Evolutionary conservation across 148 eudicot genomes (phyloP), one percentile per base, ranked within the genome.

Genomic region (Diospyros lotus): DNA sequence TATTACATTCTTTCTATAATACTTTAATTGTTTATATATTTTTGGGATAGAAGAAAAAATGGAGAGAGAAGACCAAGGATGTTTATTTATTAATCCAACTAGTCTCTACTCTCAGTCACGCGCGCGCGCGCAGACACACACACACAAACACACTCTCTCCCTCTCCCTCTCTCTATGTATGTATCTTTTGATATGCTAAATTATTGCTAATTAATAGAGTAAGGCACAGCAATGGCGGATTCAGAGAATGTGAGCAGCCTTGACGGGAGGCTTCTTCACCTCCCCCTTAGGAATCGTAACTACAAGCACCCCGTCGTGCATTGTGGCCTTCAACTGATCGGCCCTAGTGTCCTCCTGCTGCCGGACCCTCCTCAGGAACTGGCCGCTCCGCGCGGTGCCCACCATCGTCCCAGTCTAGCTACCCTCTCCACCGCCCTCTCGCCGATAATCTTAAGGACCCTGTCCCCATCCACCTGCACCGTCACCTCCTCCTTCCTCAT

Each of bases 391-490:
- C 71, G 6, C 15, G 68, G 46, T 77, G 71, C 78, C 81, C 62
- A n/a, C 65, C 69, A 2, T 64, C 77, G 5, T 67, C 55, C 45
- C 44, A 61, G 72, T 81, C 28, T n/a, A n/a, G n/a, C 84, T 63
- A 63, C 75, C 45, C 52, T 73, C 75, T 68, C 78, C 5, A 63
- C 41, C 2, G 56, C 66, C 52, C 75, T 82, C 78, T 73, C 77
- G 50, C 85, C 85, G 11, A 72, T 73, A 2, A 85, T 71, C 78
- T 71, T 80, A 70, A 86, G 13, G 1, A 71, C 17, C 38, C 48
- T 79, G n/a, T 69, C 80, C 1, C 68, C 72, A 42, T 77, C 79
- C 56, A 78, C 73, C 3, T 58, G 28, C 73, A 82, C 73, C 69
- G 45, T 71, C 52, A 82, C 74, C 3, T 82, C 82, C 9, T 82